Evolutionary conservation across 257 asterid genomes (phyloP).

Genomic region (Solanum verrucosum): DNA sequence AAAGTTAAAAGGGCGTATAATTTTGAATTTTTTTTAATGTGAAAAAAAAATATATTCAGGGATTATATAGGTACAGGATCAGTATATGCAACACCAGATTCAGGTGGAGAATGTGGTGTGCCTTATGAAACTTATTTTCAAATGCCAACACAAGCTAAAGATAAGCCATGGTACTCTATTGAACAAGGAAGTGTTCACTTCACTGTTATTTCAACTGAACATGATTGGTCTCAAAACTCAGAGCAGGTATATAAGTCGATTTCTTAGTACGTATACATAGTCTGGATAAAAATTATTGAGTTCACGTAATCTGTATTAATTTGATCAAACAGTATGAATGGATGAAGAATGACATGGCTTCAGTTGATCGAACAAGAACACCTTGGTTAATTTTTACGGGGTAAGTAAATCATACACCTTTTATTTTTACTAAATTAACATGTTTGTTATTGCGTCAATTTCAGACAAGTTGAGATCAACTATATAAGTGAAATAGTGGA

Average conservation of each 20-base stretch:
- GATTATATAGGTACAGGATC: slow-evolving; percentile 59
- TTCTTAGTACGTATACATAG: not conserved
- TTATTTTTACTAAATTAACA: not conserved
- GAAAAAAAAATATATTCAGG: slow-evolving; percentile 20
- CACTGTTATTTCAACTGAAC: slow-evolving; percentile 81
- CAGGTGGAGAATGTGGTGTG: slow-evolving; percentile 94
- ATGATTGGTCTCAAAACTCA: slow-evolving; percentile 41
- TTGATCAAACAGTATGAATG: slow-evolving; percentile 42
- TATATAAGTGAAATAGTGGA: not conserved
- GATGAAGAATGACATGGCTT: slow-evolving; percentile 71
- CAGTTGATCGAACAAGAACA: slow-evolving; percentile 56
- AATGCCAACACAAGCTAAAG: slow-evolving; percentile 63
- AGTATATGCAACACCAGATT: slow-evolving; percentile 50
- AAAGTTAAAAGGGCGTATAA: not conserved
- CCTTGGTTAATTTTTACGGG: slow-evolving; percentile 83
- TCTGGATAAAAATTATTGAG: not conserved
- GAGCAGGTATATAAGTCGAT: slow-evolving; percentile 26
- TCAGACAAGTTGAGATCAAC: not conserved
- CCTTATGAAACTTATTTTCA: slow-evolving; percentile 87
- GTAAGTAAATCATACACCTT: slow-evolving; percentile 21
- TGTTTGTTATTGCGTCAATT: not conserved
- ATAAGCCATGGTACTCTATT: slow-evolving; percentile 89
- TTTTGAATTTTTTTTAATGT: not conserved
- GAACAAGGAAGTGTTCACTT: slow-evolving; percentile 79
- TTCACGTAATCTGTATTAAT: not conserved